These are phyloP conservation scores for Striga asiatica DNA, from an alignment of 257 asterid species.

Conservation along the genomic window DNA sequence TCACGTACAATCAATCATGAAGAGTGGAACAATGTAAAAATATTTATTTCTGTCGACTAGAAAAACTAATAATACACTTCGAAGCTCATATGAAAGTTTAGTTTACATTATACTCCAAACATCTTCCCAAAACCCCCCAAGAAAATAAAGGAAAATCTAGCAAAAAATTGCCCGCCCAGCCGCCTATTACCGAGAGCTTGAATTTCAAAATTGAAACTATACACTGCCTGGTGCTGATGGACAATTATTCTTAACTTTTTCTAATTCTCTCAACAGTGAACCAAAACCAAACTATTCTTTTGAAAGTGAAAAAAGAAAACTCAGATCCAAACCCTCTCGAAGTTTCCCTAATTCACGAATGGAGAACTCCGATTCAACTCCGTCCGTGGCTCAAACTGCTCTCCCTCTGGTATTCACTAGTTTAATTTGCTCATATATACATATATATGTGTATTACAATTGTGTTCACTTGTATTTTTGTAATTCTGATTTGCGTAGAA, in stretches of 20 bases:
- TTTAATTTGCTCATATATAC: not conserved
- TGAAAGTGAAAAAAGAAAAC: not conserved
- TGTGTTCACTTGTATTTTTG: not conserved
- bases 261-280: not conserved
- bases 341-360: constrained; percentile 7
- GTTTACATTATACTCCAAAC: too few relatives aligned
- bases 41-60: too few relatives aligned
- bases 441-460: not conserved
- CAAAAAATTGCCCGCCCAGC: constrained; percentile 35
- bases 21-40: too few relatives aligned
- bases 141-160: not conserved
- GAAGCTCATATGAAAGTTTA: too few relatives aligned
- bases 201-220: constrained; percentile 17
- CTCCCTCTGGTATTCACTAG: constrained; percentile 26
- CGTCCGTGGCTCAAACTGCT: constrained; percentile 26
- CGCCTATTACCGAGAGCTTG: not conserved
- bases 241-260: constrained; percentile 7
- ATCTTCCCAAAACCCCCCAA: too few relatives aligned
- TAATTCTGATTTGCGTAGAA: constrained; percentile 29
- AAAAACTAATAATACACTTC: too few relatives aligned
- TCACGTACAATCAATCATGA: too few relatives aligned
- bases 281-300: not conserved
- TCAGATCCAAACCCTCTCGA: constrained; percentile 24
- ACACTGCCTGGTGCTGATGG: not conserved
- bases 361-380: constrained; percentile 42